phyloP scores from a whole-genome alignment of 495 filamentous ascomycete species.

The Daldinia grandis region DNA sequence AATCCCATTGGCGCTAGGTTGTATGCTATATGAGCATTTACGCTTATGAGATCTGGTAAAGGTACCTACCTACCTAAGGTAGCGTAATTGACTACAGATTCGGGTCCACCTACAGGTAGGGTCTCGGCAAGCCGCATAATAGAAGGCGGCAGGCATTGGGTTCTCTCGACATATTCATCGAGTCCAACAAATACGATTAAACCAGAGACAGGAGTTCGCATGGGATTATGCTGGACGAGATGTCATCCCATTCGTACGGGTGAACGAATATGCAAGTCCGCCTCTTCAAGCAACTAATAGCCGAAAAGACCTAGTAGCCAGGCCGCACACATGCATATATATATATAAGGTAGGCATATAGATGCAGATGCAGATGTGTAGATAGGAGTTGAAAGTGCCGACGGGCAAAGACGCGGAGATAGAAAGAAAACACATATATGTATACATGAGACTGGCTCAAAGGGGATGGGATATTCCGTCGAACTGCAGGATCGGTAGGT shows the following conservation, averaged over 20 bases:
- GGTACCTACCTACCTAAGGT: too few relatives aligned
- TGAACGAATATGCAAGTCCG: slow-evolving; percentile 16
- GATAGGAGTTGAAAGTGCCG: slow-evolving; percentile 23
- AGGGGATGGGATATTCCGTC: slow-evolving; percentile 20
- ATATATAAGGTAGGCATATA: neutral
- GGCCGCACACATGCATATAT: neutral
- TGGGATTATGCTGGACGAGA: slow-evolving; percentile 4
- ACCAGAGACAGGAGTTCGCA: neutral
- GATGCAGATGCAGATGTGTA: neutral
- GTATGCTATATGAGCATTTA: neutral
- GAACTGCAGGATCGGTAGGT: slow-evolving; percentile 23
- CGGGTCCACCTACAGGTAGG: slow-evolving; percentile 1
- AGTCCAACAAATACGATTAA: slow-evolving; percentile 12
- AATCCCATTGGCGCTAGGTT: neutral
- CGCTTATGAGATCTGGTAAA: neutral
- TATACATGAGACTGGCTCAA: neutral
- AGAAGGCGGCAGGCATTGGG: slow-evolving; percentile 9
- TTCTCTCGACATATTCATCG: neutral
- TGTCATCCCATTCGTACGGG: slow-evolving; percentile 33
- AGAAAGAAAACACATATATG: neutral
- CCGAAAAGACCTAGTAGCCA: slow-evolving; percentile 6
- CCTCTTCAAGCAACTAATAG: slow-evolving; percentile 7
- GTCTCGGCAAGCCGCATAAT: slow-evolving; percentile 28
- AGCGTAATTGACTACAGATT: slow-evolving; percentile 3
- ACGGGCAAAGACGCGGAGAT: slow-evolving; percentile 6